A percentile compares a stretch with the other conserved stretches of the same genome.
Conservation (phyloP, 805 yeast species). For the Yarrowia keelungensis region DNA sequence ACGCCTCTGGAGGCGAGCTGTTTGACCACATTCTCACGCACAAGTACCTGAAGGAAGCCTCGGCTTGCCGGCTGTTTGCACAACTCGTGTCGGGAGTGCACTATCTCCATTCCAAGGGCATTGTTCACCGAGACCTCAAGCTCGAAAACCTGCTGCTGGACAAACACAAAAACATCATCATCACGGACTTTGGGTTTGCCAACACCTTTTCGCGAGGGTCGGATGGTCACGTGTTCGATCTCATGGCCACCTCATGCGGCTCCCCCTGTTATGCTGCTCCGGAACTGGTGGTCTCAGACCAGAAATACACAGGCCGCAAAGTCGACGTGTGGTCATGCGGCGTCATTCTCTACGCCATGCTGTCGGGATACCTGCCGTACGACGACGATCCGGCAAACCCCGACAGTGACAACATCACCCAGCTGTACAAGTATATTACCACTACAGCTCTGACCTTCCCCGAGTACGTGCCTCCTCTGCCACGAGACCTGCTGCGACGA, state of each 20-base stretch:
- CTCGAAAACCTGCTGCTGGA: slow-evolving; percentile 78
- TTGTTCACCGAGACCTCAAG: slow-evolving; percentile 79
- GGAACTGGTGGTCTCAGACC: slow-evolving; percentile 85
- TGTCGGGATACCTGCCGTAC: slow-evolving; percentile 95
- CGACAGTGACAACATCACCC: slow-evolving; percentile 92
- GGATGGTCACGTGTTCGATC: slow-evolving; percentile 53
- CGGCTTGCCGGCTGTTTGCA: slow-evolving; percentile 87
- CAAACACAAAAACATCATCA: slow-evolving; percentile 82
- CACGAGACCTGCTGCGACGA: slow-evolving; percentile 86
- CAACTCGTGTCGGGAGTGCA: slow-evolving; percentile 93
- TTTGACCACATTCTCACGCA: slow-evolving; percentile 90
- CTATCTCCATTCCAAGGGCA: slow-evolving; percentile 82
- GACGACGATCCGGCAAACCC: slow-evolving; percentile 98
- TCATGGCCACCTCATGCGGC: slow-evolving; percentile 95
- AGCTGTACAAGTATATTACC: slow-evolving; percentile 89
- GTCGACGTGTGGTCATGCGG: slow-evolving; percentile 99
- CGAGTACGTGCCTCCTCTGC: slow-evolving; percentile 86
- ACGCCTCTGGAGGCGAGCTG: slow-evolving; percentile 96
- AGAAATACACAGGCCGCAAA: slow-evolving; percentile 88
- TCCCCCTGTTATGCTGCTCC: slow-evolving; percentile 99
- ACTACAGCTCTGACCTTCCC: slow-evolving; percentile 93
- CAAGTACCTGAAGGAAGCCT: slow-evolving; percentile 82
- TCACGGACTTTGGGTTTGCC: slow-evolving; percentile 94
- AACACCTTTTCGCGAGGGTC: slow-evolving; percentile 65
- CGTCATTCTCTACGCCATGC: slow-evolving; percentile 92